phyloP scores from a whole-genome alignment of 768 basidiomycete species.

The Pleurotus eryngii region DNA sequence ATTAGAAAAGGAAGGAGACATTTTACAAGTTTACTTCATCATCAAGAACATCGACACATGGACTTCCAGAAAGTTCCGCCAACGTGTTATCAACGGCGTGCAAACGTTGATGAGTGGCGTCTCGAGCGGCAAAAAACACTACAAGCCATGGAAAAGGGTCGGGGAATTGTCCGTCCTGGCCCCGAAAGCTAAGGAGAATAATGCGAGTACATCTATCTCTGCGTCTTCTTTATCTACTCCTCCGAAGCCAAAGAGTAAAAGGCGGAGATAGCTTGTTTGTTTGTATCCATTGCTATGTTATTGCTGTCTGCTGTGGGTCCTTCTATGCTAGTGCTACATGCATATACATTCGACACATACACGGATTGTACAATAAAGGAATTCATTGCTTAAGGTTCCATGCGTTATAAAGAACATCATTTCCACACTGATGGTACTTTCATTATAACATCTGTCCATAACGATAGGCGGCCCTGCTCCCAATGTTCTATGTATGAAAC shows the following conservation, averaged over 20 bases:
- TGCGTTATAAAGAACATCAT: constrained; percentile 15
- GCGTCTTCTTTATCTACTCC: constrained; percentile 12
- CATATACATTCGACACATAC: neutral
- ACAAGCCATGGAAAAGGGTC: constrained; percentile 47
- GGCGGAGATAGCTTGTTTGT: neutral
- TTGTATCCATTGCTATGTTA: neutral
- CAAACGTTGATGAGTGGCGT: constrained; percentile 31
- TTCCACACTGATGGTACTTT: constrained; percentile 83
- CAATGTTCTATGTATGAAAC: constrained; percentile 73
- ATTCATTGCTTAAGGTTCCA: neutral
- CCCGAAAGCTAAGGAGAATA: constrained; percentile 29
- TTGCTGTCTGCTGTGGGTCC: neutral
- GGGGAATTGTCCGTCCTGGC: constrained; percentile 25
- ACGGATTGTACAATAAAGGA: neutral
- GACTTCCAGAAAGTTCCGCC: constrained; percentile 42
- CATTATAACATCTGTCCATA: constrained; percentile 66
- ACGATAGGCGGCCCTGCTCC: constrained; percentile 66
- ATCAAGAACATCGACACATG: constrained; percentile 52
- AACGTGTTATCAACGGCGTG: constrained; percentile 37
- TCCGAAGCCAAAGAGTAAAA: constrained; percentile 11
- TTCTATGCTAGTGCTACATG: neutral
- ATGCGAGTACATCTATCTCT: constrained; percentile 17
- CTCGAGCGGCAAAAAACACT: constrained; percentile 26
- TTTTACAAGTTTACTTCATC: constrained; percentile 46
- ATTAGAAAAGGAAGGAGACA: constrained; percentile 39